Percentiles rank a stretch among this genome's conserved stretches.
Conservation (phyloP, 805 yeast genomes). For the Zygosaccharomyces kombuchaensis region DNA sequence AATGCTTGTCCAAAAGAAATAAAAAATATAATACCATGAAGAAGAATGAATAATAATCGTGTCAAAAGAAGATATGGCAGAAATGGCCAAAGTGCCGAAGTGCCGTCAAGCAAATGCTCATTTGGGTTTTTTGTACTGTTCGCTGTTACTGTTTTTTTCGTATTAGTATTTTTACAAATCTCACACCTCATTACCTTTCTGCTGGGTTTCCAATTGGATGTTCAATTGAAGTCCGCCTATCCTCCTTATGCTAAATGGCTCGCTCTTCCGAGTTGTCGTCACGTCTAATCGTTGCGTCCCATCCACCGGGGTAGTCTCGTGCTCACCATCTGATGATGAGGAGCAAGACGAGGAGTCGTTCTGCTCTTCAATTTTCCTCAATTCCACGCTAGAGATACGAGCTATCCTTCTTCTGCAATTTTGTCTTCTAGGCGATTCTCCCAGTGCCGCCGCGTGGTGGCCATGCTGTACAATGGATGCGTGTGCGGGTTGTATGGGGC, state of each 20-base stretch:
- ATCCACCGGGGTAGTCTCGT: constrained; percentile 13
- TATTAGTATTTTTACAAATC: neutral
- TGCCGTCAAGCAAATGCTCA: neutral
- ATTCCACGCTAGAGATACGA: constrained; percentile 24
- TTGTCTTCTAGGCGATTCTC: constrained; percentile 4
- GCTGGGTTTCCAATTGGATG: constrained; percentile 18
- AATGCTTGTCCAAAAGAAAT: neutral
- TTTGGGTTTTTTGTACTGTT: neutral
- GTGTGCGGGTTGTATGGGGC: constrained; percentile 1
- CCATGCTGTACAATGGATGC: neutral
- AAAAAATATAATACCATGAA: neutral
- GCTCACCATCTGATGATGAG: constrained; percentile 22
- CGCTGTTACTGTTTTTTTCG: neutral
- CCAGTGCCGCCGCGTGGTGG: neutral
- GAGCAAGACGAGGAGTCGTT: constrained; percentile 20
- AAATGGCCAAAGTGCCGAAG: neutral
- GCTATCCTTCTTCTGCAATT: constrained; percentile 20
- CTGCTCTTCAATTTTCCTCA: constrained; percentile 27
- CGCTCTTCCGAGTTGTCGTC: neutral
- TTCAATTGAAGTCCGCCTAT: constrained; percentile 24
- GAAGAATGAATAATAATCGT: neutral
- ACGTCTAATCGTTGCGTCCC: constrained; percentile 1
- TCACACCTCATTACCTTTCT: constrained; percentile 1
- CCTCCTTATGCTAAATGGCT: constrained; percentile 11
- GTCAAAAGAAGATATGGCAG: neutral